Conservation (phyloP, 2,329 filamentous ascomycete species). For the Tolypocladium ovalisporum region DNA sequence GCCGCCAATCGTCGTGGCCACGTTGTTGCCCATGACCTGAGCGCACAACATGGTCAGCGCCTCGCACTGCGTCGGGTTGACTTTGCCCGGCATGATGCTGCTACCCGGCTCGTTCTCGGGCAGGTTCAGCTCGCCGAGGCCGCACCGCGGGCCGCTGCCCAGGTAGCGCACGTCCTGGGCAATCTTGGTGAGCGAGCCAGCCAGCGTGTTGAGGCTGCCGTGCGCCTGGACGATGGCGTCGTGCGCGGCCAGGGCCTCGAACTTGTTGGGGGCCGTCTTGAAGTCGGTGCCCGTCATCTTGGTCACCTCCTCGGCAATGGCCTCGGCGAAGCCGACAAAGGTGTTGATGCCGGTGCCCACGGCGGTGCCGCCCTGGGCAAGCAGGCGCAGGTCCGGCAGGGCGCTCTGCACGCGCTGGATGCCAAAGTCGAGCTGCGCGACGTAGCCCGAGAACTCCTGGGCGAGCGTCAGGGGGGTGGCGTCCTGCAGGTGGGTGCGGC, state of each 20-base stretch:
- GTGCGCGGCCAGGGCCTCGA: conserved; percentile 91
- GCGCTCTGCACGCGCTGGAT: conserved; percentile 76
- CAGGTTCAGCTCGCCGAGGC: conserved; percentile 82
- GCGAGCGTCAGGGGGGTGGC: conserved; percentile 90
- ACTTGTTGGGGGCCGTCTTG: conserved; percentile 97
- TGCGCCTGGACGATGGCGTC: conserved; percentile 93
- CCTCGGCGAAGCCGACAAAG: conserved; percentile 90
- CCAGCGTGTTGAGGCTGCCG: conserved; percentile 86
- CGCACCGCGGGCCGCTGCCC: conserved; percentile 89
- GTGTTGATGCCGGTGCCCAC: conserved; percentile 98
- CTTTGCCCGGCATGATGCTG: conserved; percentile 99
- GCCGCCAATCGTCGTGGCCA: conserved; percentile 83
- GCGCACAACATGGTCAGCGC: conserved; percentile 95
- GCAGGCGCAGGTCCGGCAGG: conserved; percentile 72
- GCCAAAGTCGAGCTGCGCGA: conserved; percentile 84
- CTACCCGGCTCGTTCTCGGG: conserved; percentile 97
- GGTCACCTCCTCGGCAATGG: conserved; percentile 78
- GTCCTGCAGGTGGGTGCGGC: conserved; percentile 93
- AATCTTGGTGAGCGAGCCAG: conserved; percentile 89
- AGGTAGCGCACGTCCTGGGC: conserved; percentile 97
- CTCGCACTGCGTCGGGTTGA: conserved; percentile 98
- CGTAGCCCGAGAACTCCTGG: conserved; percentile 97
- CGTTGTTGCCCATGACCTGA: conserved; percentile 96
- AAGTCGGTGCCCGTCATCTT: conserved; percentile 91
- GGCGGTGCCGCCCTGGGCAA: conserved; percentile 92